Conservation (phyloP, 1,284 basidiomycete species). For the Wallemia hederae region DNA sequence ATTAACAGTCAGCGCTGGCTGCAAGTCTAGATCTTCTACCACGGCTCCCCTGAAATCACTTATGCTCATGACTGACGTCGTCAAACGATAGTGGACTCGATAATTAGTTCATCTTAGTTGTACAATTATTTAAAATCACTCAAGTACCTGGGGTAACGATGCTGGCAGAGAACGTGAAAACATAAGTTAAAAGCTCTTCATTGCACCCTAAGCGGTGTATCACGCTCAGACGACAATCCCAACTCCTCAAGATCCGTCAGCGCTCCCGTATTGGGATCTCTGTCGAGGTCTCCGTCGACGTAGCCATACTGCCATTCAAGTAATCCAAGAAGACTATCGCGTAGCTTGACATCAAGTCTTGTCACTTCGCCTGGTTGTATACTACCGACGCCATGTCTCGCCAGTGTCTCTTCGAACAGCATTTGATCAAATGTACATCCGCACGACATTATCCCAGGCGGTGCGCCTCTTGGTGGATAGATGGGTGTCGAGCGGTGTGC, state of each 20-base stretch:
- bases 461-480: conserved; percentile 47
- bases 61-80: too few relatives aligned
- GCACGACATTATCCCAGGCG: conserved; percentile 41
- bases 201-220: neutral
- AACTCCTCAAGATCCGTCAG: conserved; percentile 7
- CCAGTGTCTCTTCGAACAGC: conserved; percentile 47
- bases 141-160: neutral
- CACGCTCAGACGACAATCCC: neutral
- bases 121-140: neutral
- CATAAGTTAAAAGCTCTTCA: neutral
- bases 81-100: too few relatives aligned
- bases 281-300: conserved; percentile 47
- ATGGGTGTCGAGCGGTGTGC: conserved; percentile 43
- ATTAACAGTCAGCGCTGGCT: neutral
- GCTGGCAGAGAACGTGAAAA: neutral
- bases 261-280: conserved; percentile 5
- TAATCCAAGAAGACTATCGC: conserved; percentile 40
- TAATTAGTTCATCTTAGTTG: neutral
- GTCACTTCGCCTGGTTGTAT: conserved; percentile 51
- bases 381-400: conserved; percentile 41
- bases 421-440: conserved; percentile 51
- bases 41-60: neutral
- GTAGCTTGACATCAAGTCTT: conserved; percentile 51
- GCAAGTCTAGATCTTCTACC: neutral
- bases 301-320: conserved; percentile 41